Evolutionary conservation across 2,329 filamentous ascomycete species (phyloP).

Genomic region (Trichoderma breve): DNA sequence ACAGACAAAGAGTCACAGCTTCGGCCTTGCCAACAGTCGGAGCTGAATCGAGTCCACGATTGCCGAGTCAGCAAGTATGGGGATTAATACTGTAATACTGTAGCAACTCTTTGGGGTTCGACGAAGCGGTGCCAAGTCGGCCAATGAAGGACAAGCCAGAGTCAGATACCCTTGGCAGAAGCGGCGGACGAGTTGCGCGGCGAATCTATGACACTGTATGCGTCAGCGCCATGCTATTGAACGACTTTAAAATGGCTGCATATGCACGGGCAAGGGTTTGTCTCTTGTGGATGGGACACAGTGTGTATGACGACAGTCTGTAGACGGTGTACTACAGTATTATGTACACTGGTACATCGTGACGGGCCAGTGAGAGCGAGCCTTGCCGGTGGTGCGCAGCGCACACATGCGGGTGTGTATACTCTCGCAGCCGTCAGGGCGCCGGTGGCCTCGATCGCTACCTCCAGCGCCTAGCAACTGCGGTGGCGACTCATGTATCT

Average conservation of each 20-base stretch:
- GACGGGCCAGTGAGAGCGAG: not conserved
- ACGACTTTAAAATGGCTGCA: constrained; percentile 18
- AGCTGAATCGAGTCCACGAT: not conserved
- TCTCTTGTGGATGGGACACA: not conserved
- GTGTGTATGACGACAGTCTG: not conserved
- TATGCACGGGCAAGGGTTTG: constrained; percentile 15
- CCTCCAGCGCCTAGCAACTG: not conserved
- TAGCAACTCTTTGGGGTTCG: not conserved
- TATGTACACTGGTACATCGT: not conserved
- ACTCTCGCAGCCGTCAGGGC: not conserved
- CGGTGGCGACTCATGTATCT: not conserved
- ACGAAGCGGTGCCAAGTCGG: not conserved
- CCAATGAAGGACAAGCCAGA: not conserved
- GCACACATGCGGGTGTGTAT: not conserved
- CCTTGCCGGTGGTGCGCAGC: not conserved
- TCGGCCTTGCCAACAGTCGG: not conserved
- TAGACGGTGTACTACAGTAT: not conserved
- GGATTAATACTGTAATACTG: not conserved
- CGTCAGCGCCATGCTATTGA: not conserved
- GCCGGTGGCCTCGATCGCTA: not conserved
- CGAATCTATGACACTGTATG: constrained; percentile 1
- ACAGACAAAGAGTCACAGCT: not conserved
- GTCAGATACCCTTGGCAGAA: not conserved
- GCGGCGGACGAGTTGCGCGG: not conserved
- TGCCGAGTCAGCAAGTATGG: not conserved